Evolutionary conservation across 768 basidiomycete species (phyloP).

Genomic region (Chalciporus pseudorubinellus): DNA sequence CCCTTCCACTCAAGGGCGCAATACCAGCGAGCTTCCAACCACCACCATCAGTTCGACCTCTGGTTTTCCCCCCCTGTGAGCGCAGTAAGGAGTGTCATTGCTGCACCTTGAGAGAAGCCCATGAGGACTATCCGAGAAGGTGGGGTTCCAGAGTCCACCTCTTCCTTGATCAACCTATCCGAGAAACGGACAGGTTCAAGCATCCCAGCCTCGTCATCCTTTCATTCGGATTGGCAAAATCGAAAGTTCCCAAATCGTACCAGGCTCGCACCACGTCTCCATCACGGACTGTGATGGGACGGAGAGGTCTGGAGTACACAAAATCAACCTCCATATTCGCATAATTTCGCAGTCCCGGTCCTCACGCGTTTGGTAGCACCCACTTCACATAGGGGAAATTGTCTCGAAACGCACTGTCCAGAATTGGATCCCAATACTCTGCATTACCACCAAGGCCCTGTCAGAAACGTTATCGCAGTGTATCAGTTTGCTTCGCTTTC

Average conservation of each 20-base stretch:
- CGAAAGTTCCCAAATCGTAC: constrained; percentile 72
- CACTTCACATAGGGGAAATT: constrained; percentile 74
- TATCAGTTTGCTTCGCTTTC: neutral
- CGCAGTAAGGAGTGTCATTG: constrained; percentile 68
- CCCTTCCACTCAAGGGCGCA: constrained; percentile 69
- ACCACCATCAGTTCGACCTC: neutral
- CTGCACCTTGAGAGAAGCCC: constrained; percentile 81
- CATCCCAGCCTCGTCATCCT: constrained; percentile 60
- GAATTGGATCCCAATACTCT: constrained; percentile 73
- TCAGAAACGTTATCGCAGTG: neutral
- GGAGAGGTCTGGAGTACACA: constrained; percentile 17
- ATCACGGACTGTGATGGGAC: constrained; percentile 66
- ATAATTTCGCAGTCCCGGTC: neutral
- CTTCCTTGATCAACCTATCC: constrained; percentile 63
- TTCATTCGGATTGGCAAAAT: constrained; percentile 34
- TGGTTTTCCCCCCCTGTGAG: constrained; percentile 29
- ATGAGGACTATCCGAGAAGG: constrained; percentile 71
- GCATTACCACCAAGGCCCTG: constrained; percentile 38
- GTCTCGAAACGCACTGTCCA: constrained; percentile 58
- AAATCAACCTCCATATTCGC: neutral
- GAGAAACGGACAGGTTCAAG: constrained; percentile 55
- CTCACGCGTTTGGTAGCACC: constrained; percentile 44
- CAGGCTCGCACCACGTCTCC: constrained; percentile 71
- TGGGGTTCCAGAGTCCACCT: constrained; percentile 70
- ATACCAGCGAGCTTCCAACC: constrained; percentile 66